Conservation (phyloP, 1,284 basidiomycete species). For the Trametes versicolor region DNA sequence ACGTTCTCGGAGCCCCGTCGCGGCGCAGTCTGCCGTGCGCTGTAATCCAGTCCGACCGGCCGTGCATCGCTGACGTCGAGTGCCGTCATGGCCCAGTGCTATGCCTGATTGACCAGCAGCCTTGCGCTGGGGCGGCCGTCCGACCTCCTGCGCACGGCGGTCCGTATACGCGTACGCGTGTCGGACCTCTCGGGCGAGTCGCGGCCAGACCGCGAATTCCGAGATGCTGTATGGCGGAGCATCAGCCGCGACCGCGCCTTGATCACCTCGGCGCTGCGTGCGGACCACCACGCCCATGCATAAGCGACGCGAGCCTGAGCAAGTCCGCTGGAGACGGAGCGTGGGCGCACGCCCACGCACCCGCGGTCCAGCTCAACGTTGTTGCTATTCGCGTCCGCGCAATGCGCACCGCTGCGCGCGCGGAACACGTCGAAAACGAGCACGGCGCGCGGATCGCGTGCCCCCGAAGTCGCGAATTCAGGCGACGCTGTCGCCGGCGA, state of each 20-base stretch:
- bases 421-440: not conserved
- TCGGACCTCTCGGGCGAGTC: constrained; percentile 1
- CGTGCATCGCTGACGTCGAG: constrained; percentile 2
- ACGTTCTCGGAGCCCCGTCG: not conserved
- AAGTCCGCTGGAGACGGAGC: constrained; percentile 1
- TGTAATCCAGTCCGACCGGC: not conserved
- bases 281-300: not conserved
- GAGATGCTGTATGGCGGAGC: constrained; percentile 3
- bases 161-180: not conserved
- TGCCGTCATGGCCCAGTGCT: not conserved
- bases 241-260: constrained; percentile 5
- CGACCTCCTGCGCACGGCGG: not conserved
- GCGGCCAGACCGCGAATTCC: constrained; percentile 1
- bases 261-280: not conserved
- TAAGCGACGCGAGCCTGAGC: not conserved
- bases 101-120: not conserved
- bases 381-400: not conserved
- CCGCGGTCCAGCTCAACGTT: not conserved
- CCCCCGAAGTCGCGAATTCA: not conserved
- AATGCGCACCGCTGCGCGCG: not conserved
- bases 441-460: not conserved
- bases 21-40: not conserved
- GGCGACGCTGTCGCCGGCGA: not conserved
- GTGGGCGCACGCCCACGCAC: not conserved
- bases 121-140: too few species aligned